A percentile compares a stretch with the other conserved stretches of the same genome.
phyloP scores from a whole-genome alignment of 2,329 filamentous ascomycete genomes.

The Amylocarpus encephaloides region DNA sequence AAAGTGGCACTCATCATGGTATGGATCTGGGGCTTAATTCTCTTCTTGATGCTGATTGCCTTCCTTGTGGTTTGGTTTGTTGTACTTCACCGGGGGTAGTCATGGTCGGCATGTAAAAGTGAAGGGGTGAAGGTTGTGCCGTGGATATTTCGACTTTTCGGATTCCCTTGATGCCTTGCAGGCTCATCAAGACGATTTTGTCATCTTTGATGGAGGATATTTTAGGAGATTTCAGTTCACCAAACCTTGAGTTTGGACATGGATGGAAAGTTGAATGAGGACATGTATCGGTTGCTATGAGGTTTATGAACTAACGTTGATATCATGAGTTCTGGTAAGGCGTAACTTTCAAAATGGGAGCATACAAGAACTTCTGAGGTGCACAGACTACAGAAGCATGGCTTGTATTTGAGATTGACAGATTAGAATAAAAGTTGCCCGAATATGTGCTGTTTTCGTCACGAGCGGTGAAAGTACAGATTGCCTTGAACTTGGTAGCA shows the following conservation, averaged over 20 bases:
- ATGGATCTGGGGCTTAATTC: slow-evolving; percentile 14
- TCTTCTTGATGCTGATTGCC: slow-evolving; percentile 17
- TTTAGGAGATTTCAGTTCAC: neutral
- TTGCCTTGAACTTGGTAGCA: too few species aligned
- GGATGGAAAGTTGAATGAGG: slow-evolving; percentile 3
- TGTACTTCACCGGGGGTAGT: neutral
- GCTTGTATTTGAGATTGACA: too few species aligned
- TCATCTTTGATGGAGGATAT: slow-evolving; percentile 6
- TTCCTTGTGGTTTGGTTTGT: slow-evolving; percentile 18
- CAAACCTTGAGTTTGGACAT: slow-evolving; percentile 6
- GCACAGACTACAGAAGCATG: too few species aligned
- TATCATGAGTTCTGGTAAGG: neutral
- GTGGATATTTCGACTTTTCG: too few species aligned
- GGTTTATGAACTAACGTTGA: neutral
- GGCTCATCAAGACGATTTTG: neutral
- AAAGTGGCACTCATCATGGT: slow-evolving; percentile 16
- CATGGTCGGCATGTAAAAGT: too few species aligned
- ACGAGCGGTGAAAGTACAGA: too few species aligned
- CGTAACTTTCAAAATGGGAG: too few species aligned
- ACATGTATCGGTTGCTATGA: slow-evolving; percentile 4
- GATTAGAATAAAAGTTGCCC: too few species aligned
- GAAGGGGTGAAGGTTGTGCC: too few species aligned
- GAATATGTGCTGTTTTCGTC: too few species aligned
- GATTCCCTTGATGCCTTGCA: too few species aligned
- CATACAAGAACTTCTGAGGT: too few species aligned